Base-by-base conservation (phyloP, 163 green algal genomes). In the Volvox carteri region DNA sequence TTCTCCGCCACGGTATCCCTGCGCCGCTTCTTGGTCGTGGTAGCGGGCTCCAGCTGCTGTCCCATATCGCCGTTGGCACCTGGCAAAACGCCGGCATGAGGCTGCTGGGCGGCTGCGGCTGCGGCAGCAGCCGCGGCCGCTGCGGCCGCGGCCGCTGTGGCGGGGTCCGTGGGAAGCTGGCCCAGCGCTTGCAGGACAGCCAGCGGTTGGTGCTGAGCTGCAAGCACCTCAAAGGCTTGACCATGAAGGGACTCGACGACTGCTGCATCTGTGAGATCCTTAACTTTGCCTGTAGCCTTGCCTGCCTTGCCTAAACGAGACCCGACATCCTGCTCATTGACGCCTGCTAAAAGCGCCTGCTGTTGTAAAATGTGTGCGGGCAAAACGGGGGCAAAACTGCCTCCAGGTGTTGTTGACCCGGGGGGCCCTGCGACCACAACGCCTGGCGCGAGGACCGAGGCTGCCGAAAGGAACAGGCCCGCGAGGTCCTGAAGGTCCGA, bases 391-490 rank as follows among this genome's bases (percentile, higher is more conserved):
- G 42, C 33, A 25, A 44, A 44, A 62, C 0, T 16, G 4, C 3
- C 68, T 39, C 70, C 70, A 62, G 44, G 25, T 80, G 42, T n/a
- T 28, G 25, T 23, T 44, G 73, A 62, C 5, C 73, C 73, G 11
- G 42, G 73, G 46, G 42, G 44, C 6, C 30, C 78, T 60, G 41
- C 35, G 25, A 39, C 78, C 2, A 76, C 28, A 8, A 76, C 42
- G 9, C 78, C 78, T 12, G 60, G 41, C 19, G 58, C 78, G 18
- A 86, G 78, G 25, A 76, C 78, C 2, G 42, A 67, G 4, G 60
- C 62, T 11, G 78, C 78, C 16, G 78, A 86, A 9, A 86, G 78
- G 18, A 86, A 86, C 78, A 86, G 37, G 16, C 78, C 78, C 2
- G 78, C 60, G 3, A 86, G 41, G 58, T 86, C 78, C 42, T 77